These are phyloP conservation scores for Phytophthora rubi DNA, from an alignment of 352 stramenopile genomes.

Conservation along the genomic window DNA sequence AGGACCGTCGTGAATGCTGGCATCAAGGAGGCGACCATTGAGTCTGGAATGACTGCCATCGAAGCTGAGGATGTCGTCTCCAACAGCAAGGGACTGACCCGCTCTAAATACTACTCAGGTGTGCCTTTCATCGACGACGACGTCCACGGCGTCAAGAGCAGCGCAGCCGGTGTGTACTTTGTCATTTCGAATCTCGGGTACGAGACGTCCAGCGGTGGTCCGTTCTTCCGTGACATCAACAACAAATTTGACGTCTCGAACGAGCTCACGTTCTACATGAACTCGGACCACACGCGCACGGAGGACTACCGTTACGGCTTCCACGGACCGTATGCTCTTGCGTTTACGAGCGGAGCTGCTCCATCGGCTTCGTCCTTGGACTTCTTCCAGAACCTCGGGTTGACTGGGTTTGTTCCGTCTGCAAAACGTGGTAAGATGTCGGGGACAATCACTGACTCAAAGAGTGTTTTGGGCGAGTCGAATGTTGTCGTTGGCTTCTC, in stretches of 20 bases:
- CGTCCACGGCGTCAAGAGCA: conserved; percentile 48
- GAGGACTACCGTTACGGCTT: conserved; percentile 63
- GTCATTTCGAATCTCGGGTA: conserved; percentile 55
- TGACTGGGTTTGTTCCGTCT: conserved; percentile 49
- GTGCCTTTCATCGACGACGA: conserved; percentile 46
- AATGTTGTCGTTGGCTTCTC: conserved; percentile 46
- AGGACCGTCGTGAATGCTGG: conserved; percentile 38
- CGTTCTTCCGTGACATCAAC: conserved; percentile 68
- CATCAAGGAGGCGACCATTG: conserved; percentile 43
- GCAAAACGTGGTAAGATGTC: conserved; percentile 38
- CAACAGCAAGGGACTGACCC: conserved; percentile 38
- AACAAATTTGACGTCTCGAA: conserved; percentile 55
- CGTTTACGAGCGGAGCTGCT: conserved; percentile 41
- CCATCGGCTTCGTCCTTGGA: conserved; percentile 32
- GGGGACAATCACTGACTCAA: conserved; percentile 44
- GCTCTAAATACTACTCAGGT: conserved; percentile 52
- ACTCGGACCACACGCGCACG: conserved; percentile 61
- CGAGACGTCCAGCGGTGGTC: conserved; percentile 50
- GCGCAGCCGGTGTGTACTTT: conserved; percentile 50
- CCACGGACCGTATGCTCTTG: conserved; percentile 54
- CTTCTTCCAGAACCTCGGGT: conserved; percentile 48
- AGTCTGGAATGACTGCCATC: conserved; percentile 40
- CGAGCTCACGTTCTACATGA: conserved; percentile 66
- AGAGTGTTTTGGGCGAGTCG: conserved; percentile 23
- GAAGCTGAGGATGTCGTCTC: conserved; percentile 50